phyloP scores from a whole-genome alignment of 2,329 filamentous ascomycete species.

The Helotiales sp. region DNA sequence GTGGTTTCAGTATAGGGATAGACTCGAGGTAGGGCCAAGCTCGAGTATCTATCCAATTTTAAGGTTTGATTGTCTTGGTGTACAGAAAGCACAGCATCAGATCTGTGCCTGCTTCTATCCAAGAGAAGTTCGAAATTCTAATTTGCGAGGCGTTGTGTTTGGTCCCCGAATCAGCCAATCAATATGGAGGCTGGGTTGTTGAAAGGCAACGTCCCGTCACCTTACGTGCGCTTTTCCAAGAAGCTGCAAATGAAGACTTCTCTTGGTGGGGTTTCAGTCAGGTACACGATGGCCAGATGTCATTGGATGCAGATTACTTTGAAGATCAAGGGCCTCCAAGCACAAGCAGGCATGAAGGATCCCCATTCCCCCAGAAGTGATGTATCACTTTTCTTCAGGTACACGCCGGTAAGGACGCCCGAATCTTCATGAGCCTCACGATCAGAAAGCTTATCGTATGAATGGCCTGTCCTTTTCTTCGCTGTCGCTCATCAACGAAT shows the following conservation, averaged over 20 bases:
- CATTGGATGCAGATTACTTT: neutral
- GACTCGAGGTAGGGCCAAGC: neutral
- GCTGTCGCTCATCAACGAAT: neutral
- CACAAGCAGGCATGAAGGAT: neutral
- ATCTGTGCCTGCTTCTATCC: neutral
- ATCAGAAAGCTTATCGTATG: neutral
- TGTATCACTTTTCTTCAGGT: slow-evolving; percentile 2
- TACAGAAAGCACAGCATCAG: slow-evolving; percentile 16
- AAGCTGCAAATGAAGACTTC: neutral
- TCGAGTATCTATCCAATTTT: slow-evolving; percentile 22
- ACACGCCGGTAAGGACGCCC: neutral
- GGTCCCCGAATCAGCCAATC: neutral
- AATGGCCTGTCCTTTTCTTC: neutral
- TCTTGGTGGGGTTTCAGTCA: neutral
- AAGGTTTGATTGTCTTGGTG: slow-evolving; percentile 26
- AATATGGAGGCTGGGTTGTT: neutral
- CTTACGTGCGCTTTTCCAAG: neutral
- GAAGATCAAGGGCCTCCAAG: neutral
- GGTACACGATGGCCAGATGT: neutral
- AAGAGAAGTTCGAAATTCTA: no score
- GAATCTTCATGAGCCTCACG: neutral
- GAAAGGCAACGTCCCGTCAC: slow-evolving; percentile 4
- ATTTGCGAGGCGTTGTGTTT: slow-evolving; percentile 1
- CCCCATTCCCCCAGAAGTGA: neutral
- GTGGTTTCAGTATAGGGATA: neutral